A percentile compares a stretch with the other conserved stretches of the same genome.
Evolutionary conservation across 1,139 yeast genomes (phyloP).

Genomic region (Suhomyces maxii): DNA sequence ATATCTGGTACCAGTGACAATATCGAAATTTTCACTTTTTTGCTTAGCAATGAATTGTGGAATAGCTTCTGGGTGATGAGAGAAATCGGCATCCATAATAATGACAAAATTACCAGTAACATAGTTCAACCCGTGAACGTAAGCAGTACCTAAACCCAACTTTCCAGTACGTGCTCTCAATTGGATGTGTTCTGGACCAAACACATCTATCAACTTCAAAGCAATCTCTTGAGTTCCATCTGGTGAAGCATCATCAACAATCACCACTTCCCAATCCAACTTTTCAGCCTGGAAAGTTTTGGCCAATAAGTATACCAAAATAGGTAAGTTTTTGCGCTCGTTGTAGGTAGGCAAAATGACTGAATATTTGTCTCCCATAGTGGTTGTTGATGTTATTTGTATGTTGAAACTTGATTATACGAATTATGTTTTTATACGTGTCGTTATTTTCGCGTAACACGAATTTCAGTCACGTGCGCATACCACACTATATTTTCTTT

Average conservation of each 20-base stretch:
- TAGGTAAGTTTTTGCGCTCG: slow-evolving; percentile 71
- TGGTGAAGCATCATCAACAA: slow-evolving; percentile 81
- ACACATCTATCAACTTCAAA: slow-evolving; percentile 58
- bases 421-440: slow-evolving; percentile 6
- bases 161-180: slow-evolving; percentile 77
- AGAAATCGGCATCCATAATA: slow-evolving; percentile 86
- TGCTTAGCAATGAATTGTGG: slow-evolving; percentile 75
- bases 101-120: slow-evolving; percentile 76
- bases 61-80: slow-evolving; percentile 80
- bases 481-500: not conserved
- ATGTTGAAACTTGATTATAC: not conserved
- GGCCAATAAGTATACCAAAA: slow-evolving; percentile 68
- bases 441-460: slow-evolving; percentile 1
- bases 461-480: not conserved
- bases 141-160: slow-evolving; percentile 80
- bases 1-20: slow-evolving; percentile 84
- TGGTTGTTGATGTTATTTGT: slow-evolving; percentile 2
- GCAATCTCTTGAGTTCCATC: slow-evolving; percentile 82
- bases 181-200: slow-evolving; percentile 64
- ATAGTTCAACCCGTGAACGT: slow-evolving; percentile 72
- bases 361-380: slow-evolving; percentile 56
- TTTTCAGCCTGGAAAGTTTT: slow-evolving; percentile 63
- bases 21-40: slow-evolving; percentile 63
- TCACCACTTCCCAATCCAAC: slow-evolving; percentile 74
- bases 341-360: slow-evolving; percentile 80